Evolutionary conservation across 2,329 filamentous ascomycete species (phyloP).

Genomic region (Fusarium cyanostomum): DNA sequence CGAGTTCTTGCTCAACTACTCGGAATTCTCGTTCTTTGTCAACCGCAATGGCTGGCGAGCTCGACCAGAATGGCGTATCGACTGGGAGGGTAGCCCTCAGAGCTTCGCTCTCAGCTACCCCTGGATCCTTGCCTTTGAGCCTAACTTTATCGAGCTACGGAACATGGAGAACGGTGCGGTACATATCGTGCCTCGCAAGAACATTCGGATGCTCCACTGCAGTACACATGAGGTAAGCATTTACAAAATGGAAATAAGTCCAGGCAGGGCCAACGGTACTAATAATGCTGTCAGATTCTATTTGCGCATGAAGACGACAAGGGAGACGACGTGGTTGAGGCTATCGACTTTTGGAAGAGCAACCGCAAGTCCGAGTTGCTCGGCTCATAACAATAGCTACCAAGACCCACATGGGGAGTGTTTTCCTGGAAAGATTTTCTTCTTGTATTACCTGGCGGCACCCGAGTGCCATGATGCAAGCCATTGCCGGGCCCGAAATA

Average conservation of each 20-base stretch:
- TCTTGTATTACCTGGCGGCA: constrained; percentile 43
- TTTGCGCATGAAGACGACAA: constrained; percentile 97
- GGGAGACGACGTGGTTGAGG: constrained; percentile 92
- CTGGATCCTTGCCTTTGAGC: constrained; percentile 96
- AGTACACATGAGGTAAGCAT: constrained; percentile 88
- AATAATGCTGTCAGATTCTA: constrained; percentile 73
- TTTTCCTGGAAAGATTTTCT: constrained; percentile 42
- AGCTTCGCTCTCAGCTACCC: constrained; percentile 95
- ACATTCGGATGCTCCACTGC: constrained; percentile 96
- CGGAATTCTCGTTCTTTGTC: constrained; percentile 98
- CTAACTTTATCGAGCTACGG: constrained; percentile 95
- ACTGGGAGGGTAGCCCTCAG: constrained; percentile 94
- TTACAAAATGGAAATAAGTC: neutral
- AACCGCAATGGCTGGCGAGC: constrained; percentile 98
- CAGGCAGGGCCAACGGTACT: neutral
- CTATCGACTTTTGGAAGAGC: constrained; percentile 94
- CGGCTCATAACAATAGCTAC: constrained; percentile 33
- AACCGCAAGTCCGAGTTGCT: constrained; percentile 60
- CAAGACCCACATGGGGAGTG: constrained; percentile 25
- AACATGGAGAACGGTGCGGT: constrained; percentile 95
- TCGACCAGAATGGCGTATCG: constrained; percentile 94
- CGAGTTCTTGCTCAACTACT: constrained; percentile 97
- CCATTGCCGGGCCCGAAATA: constrained; percentile 24
- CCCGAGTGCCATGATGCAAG: constrained; percentile 24
- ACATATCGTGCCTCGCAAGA: constrained; percentile 95